Evolutionary conservation across 257 asterid genomes (phyloP).

Genomic region (Solanum ahanhuiri): DNA sequence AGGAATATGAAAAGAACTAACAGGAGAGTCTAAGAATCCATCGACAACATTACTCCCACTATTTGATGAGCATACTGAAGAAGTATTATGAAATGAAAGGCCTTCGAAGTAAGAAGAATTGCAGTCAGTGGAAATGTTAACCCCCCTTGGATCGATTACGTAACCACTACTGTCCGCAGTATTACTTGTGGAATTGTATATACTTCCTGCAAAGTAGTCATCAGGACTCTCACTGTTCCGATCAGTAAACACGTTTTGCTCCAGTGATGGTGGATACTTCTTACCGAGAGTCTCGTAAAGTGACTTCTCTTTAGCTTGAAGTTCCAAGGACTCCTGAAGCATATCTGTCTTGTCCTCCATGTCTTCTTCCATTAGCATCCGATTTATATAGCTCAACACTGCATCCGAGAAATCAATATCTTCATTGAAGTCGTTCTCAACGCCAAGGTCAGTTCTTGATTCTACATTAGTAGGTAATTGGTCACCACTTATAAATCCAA

Average conservation of each 20-base stretch:
- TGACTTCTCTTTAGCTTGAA: constrained; percentile 35
- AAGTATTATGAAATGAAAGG: background rate
- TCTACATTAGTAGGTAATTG: background rate
- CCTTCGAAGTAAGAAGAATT: constrained; percentile 1
- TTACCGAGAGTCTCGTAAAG: constrained; percentile 41
- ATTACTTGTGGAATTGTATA: constrained; percentile 1
- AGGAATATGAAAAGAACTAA: constrained; percentile 29
- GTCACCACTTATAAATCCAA: background rate
- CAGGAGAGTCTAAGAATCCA: constrained; percentile 36
- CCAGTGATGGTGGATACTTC: constrained; percentile 31
- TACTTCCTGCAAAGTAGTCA: background rate
- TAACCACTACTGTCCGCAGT: constrained; percentile 8
- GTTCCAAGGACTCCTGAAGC: constrained; percentile 44
- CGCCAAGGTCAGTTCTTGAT: background rate
- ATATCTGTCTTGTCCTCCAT: constrained; percentile 37
- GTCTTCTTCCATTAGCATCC: constrained; percentile 43
- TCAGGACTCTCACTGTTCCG: constrained; percentile 4
- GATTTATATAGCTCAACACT: constrained; percentile 27
- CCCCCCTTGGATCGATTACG: constrained; percentile 19
- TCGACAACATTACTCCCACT: constrained; percentile 23
- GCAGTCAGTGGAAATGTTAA: constrained; percentile 9
- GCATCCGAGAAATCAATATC: constrained; percentile 37
- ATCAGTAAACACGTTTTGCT: background rate
- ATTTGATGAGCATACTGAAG: constrained; percentile 23
- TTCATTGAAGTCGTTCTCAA: constrained; percentile 12